Evolutionary conservation across 2,329 filamentous ascomycete genomes (phyloP), one percentile per base, ranked within the genome.

Genomic region (Claviceps paspali): DNA sequence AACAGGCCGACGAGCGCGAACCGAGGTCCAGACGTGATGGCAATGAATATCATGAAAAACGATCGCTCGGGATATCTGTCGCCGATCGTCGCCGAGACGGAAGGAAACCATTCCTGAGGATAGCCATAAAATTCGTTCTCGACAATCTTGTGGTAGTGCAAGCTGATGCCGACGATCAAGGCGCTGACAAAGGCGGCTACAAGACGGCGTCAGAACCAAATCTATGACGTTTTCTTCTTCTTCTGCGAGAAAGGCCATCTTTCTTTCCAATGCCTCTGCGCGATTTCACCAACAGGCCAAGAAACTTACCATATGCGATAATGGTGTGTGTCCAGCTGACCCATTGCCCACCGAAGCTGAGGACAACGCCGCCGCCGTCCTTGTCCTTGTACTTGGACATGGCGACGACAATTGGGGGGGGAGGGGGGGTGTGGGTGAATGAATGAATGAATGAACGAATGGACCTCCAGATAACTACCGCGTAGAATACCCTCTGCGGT

Each of bases 61-160:
- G 91, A 93, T 42, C 91, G 80, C 62, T 98, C 91, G 37, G 91
- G 91, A 53, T 95, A 96, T 47, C 87, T 78, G 60, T 98, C 91
- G 56, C 91, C 91, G 62, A 98, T 98, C 26, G 91, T 96, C 29
- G 91, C 80, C 22, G 88, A 95, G 17, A 95, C 87, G 30, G 87
- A 94, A 41, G 87, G 87, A 53, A 94, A 94, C 87, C 87, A 95
- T 67, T 95, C 87, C 48, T 93, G 68, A 2, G 87, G 87, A 54
- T 92, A 94, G 49, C 85, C 85, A 59, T 86, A 93, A 64, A 87
- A 82, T 61, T 98, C 86, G 61, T 98, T 98, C 61, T 95, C 70
- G 39, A 98, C 91, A 49, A 98, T 98, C 66, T 98, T 98, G 54
- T 82, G 74, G 63, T 91, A 96, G 62, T 98, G 91, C 34, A 98